Evolutionary conservation across 2,329 filamentous ascomycete genomes (phyloP).

Genomic region (Neofusicoccum sp.): DNA sequence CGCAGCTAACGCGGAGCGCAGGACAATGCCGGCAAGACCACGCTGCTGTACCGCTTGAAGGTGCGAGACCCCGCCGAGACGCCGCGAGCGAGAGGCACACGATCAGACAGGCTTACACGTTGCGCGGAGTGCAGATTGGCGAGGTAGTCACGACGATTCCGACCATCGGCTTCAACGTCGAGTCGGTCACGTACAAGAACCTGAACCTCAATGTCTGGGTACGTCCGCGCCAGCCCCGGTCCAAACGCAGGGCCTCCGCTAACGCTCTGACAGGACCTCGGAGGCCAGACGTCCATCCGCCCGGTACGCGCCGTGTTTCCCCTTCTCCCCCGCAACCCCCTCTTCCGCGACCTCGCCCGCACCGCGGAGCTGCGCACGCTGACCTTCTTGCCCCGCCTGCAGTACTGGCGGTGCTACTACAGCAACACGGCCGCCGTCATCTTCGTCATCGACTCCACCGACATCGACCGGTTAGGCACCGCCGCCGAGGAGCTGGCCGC

Average conservation of each 20-base stretch:
- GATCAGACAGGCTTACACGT: slow-evolving; percentile 2
- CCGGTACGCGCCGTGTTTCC: slow-evolving; percentile 44
- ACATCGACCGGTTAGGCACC: slow-evolving; percentile 91
- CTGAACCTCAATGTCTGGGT: slow-evolving; percentile 99
- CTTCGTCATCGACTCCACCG: slow-evolving; percentile 97
- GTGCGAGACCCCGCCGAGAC: slow-evolving; percentile 44
- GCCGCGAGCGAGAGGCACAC: neutral
- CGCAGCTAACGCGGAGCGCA: slow-evolving; percentile 39
- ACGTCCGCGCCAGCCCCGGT: slow-evolving; percentile 37
- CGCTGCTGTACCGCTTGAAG: slow-evolving; percentile 92
- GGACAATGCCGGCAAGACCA: slow-evolving; percentile 99
- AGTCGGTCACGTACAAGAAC: slow-evolving; percentile 97
- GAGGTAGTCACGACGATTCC: slow-evolving; percentile 99
- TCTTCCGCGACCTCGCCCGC: neutral
- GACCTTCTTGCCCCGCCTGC: slow-evolving; percentile 2
- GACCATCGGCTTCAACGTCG: slow-evolving; percentile 98
- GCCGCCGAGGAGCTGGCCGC: slow-evolving; percentile 88
- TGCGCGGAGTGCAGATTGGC: slow-evolving; percentile 66
- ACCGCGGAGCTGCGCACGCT: slow-evolving; percentile 12
- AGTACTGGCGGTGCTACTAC: slow-evolving; percentile 98
- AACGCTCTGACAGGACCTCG: slow-evolving; percentile 65
- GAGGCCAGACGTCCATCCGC: slow-evolving; percentile 96
- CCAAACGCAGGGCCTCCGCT: neutral
- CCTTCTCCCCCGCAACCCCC: slow-evolving; percentile 8
- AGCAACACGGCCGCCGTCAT: slow-evolving; percentile 97